Evolutionary conservation across 129 eudicot genomes (phyloP), one percentile per base, ranked within the genome.

Genomic region (Dittrichia graveolens): DNA sequence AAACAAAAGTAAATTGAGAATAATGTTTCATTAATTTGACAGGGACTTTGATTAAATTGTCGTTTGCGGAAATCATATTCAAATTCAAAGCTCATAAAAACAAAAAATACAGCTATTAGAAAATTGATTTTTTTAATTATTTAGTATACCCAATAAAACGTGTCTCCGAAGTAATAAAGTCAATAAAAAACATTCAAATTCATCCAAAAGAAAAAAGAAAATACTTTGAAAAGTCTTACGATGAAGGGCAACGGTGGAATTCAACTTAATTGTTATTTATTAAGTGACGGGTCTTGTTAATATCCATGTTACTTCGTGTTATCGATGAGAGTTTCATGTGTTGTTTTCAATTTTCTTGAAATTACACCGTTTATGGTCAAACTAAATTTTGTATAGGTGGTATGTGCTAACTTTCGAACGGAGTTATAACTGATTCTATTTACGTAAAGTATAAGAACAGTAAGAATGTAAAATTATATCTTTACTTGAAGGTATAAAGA

Each of bases 1-100:
- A 72, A 35, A 16, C 58, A 72, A 58, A 54, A 58, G 8, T 3
- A 12, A 54, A 58, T 58, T 35, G 76, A 3, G 45, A 57, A 75
- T 58, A 35, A 56, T 24, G n/a, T 57, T 67, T 9, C 50, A 46
- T 18, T 67, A 67, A 44, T 45, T 66, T 48, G 77, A 73, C 69
- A 58, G 6, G n/a, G 69, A 73, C 69, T 60, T 60, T 47, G 35
- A 67, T 57, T 45, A 57, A 44, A 49, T 76, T 75, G 74, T 75
- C 80, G 80, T 75, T 66, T 75, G 67, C 43, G 59, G 47, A 56
- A 75, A 44, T 65, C 46, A 65, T 75, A 54, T 56, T 66, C 58
- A 66, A 24, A 24, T 24, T 24, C 31, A 58, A n/a, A 47, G 34
- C 56, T 31, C 43, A 70, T 53, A 66, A 10, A 55, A 75, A 61